Percentiles rank a stretch among this genome's conserved stretches.
These are phyloP conservation scores for Cercospora sesami DNA, from an alignment of 2,329 filamentous ascomycete genomes.

Conservation along the genomic window DNA sequence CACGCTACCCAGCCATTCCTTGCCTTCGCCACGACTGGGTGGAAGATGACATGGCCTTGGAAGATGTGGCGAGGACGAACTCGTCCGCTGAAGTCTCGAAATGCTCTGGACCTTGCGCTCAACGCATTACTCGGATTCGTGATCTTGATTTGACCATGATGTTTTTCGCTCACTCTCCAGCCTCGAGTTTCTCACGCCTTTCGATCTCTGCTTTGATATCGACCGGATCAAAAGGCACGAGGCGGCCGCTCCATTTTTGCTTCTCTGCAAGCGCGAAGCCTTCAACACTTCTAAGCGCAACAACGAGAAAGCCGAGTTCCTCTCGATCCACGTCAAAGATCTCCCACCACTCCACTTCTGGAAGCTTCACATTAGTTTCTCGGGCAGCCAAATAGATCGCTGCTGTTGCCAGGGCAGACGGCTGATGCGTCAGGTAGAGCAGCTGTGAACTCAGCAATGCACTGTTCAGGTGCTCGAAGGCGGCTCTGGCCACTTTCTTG, in stretches of 20 bases:
- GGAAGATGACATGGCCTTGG: neutral
- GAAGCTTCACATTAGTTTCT: slow-evolving; percentile 74
- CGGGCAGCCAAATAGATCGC: slow-evolving; percentile 87
- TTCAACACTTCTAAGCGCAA: slow-evolving; percentile 77
- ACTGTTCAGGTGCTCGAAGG: slow-evolving; percentile 79
- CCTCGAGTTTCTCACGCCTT: slow-evolving; percentile 17
- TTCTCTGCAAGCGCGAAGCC: slow-evolving; percentile 65
- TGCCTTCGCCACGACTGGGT: neutral
- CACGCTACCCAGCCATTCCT: neutral
- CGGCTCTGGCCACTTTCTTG: slow-evolving; percentile 61
- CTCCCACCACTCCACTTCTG: slow-evolving; percentile 91
- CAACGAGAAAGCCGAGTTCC: slow-evolving; percentile 88
- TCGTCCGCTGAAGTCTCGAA: neutral
- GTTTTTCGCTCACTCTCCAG: neutral
- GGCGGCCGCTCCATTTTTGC: slow-evolving; percentile 52
- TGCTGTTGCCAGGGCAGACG: slow-evolving; percentile 77
- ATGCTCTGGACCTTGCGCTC: neutral
- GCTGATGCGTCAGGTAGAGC: slow-evolving; percentile 89
- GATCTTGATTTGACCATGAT: neutral
- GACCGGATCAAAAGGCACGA: slow-evolving; percentile 60
- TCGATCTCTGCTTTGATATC: slow-evolving; percentile 62
- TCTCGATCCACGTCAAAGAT: slow-evolving; percentile 95
- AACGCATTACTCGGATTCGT: neutral
- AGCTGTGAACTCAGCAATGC: slow-evolving; percentile 83
- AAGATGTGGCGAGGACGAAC: neutral